Evolutionary conservation across 805 yeast genomes (phyloP).

Genomic region (Debaryomyces tyrocola): DNA sequence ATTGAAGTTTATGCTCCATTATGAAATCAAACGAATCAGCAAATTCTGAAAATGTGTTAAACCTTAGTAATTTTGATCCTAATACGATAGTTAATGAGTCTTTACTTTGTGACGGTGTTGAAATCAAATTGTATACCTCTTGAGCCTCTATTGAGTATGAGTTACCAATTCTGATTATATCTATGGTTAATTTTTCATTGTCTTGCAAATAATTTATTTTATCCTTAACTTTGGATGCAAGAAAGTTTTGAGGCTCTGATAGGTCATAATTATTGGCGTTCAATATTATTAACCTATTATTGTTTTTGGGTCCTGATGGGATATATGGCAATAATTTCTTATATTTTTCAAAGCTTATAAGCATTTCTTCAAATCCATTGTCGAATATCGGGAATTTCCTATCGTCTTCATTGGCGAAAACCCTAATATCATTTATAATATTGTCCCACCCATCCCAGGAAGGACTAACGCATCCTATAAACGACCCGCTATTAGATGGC

Average conservation of each 20-base stretch:
- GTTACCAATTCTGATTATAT: slow-evolving; percentile 23
- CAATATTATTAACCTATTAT: slow-evolving; percentile 16
- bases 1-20: slow-evolving; percentile 12
- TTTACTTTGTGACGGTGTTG: slow-evolving; percentile 8
- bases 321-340: slow-evolving; percentile 26
- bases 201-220: slow-evolving; percentile 4
- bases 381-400: slow-evolving; percentile 10
- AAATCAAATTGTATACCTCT: slow-evolving; percentile 9
- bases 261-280: slow-evolving; percentile 7
- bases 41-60: slow-evolving; percentile 17
- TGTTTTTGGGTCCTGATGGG: slow-evolving; percentile 3
- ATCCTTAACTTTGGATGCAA: slow-evolving; percentile 10
- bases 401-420: slow-evolving; percentile 17
- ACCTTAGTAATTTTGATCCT: slow-evolving; percentile 19
- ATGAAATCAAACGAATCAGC: slow-evolving; percentile 11
- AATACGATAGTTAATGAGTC: background rate
- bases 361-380: slow-evolving; percentile 22
- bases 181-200: slow-evolving; percentile 20
- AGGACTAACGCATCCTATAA: slow-evolving; percentile 45
- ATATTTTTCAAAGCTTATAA: slow-evolving; percentile 25
- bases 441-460: slow-evolving; percentile 53
- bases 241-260: background rate
- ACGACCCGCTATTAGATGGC: slow-evolving; percentile 40
- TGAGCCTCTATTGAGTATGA: slow-evolving; percentile 15
- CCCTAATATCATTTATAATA: slow-evolving; percentile 36